Conservation (phyloP, 176 grass and related monocot species). For the Thalia dealbata region DNA sequence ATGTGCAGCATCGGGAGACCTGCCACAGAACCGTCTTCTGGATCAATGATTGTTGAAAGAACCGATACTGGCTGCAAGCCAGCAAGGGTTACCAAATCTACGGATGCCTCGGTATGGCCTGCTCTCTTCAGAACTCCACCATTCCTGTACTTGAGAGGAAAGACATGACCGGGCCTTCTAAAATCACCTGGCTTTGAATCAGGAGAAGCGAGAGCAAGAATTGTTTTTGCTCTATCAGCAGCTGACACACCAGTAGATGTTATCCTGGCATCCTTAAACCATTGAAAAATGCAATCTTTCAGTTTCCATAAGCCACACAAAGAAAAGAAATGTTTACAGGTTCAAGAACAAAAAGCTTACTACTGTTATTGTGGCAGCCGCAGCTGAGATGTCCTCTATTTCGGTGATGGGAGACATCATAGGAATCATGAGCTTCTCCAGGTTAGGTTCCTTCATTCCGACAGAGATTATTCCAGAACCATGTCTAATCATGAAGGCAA, state of each 20-base stretch:
- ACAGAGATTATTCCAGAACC: constrained; percentile 87
- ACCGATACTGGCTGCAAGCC: constrained; percentile 56
- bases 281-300: constrained; percentile 9
- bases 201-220: constrained; percentile 53
- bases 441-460: constrained; percentile 75
- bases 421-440: constrained; percentile 80
- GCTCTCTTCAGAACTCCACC: constrained; percentile 75
- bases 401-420: constrained; percentile 71
- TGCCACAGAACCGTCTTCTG: constrained; percentile 66
- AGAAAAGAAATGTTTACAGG: too few relatives aligned
- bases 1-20: constrained; percentile 33
- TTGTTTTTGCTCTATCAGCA: constrained; percentile 71
- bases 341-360: constrained; percentile 27
- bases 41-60: constrained; percentile 66
- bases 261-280: constrained; percentile 62
- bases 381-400: constrained; percentile 55
- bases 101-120: constrained; percentile 70
- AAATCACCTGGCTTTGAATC: constrained; percentile 81
- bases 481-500: constrained; percentile 89
- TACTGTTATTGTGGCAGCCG: constrained; percentile 72
- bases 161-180: constrained; percentile 69
- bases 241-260: constrained; percentile 62
- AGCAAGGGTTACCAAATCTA: constrained; percentile 57
- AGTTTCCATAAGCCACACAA: background rate
- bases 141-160: constrained; percentile 75